Percentiles rank a stretch among this genome's conserved stretches.
phyloP scores from a whole-genome alignment of 1,284 basidiomycete genomes.

The Megacollybia platyphylla region DNA sequence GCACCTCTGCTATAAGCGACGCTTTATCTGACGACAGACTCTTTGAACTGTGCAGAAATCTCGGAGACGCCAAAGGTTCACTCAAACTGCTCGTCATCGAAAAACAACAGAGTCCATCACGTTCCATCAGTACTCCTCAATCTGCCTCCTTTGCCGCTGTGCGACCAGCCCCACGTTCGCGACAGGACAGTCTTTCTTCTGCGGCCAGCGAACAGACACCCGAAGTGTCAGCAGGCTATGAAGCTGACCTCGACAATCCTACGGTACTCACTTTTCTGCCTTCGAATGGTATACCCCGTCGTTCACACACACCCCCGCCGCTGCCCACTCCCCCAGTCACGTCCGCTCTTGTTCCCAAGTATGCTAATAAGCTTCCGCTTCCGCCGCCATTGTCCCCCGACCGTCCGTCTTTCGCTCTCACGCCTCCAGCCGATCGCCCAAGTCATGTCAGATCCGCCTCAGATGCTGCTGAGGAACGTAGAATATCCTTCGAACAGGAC shows the following conservation, averaged over 20 bases:
- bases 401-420: constrained; percentile 22
- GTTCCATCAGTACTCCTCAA: constrained; percentile 33
- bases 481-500: constrained; percentile 23
- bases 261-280: constrained; percentile 11
- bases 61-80: constrained; percentile 62
- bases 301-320: constrained; percentile 10
- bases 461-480: constrained; percentile 37
- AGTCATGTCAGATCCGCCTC: constrained; percentile 33
- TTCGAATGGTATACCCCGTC: not conserved
- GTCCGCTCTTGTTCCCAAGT: constrained; percentile 15
- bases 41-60: constrained; percentile 56
- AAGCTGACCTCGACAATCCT: constrained; percentile 53
- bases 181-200: constrained; percentile 50
- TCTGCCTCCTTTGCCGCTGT: constrained; percentile 25
- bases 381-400: constrained; percentile 36
- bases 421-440: constrained; percentile 15
- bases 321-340: constrained; percentile 7
- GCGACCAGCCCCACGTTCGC: constrained; percentile 40
- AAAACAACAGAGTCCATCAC: constrained; percentile 19
- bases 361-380: constrained; percentile 17
- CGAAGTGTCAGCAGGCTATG: constrained; percentile 47
- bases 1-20: constrained; percentile 58
- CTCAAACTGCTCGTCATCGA: constrained; percentile 76
- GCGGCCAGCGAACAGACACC: constrained; percentile 49
- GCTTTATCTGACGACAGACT: constrained; percentile 59